Percentiles rank a stretch among this genome's conserved stretches.
Conservation (phyloP, 1,139 yeast genomes). For the Debaryomyces sp. region DNA sequence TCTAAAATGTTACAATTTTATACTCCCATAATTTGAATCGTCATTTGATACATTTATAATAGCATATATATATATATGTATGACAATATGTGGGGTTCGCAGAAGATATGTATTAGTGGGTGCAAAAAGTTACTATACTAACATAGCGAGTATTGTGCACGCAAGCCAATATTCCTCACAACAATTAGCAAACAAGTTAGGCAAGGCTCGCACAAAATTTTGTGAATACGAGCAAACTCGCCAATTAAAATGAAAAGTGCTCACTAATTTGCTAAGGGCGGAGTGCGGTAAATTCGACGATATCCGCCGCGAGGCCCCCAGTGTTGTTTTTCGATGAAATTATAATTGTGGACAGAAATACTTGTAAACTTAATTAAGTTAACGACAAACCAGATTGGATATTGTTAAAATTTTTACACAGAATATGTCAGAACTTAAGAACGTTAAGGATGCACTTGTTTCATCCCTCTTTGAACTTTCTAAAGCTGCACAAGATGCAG, state of each 20-base stretch:
- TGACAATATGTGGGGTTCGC: background rate
- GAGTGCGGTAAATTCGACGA: slow-evolving; percentile 4
- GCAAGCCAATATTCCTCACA: background rate
- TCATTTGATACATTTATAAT: background rate
- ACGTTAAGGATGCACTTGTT: slow-evolving; percentile 58
- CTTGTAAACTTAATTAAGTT: background rate
- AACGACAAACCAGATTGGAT: background rate
- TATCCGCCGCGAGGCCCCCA: slow-evolving; percentile 1
- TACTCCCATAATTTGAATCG: no score
- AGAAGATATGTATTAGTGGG: background rate
- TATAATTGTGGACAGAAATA: background rate
- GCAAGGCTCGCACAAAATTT: background rate
- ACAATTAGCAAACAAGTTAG: background rate
- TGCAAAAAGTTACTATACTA: background rate
- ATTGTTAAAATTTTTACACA: background rate
- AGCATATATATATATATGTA: background rate
- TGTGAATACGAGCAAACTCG: background rate
- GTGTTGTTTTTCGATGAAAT: slow-evolving; percentile 2
- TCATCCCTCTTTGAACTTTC: slow-evolving; percentile 79
- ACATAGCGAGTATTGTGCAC: background rate
- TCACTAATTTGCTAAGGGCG: slow-evolving; percentile 6
- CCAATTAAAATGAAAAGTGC: slow-evolving; percentile 1
- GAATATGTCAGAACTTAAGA: slow-evolving; percentile 39
- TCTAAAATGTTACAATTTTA: background rate
- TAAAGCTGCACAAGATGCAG: slow-evolving; percentile 80